Evolutionary conservation across 2,329 filamentous ascomycete genomes (phyloP), one percentile per base, ranked within the genome.

Genomic region (Phyllosticta capitalensis): DNA sequence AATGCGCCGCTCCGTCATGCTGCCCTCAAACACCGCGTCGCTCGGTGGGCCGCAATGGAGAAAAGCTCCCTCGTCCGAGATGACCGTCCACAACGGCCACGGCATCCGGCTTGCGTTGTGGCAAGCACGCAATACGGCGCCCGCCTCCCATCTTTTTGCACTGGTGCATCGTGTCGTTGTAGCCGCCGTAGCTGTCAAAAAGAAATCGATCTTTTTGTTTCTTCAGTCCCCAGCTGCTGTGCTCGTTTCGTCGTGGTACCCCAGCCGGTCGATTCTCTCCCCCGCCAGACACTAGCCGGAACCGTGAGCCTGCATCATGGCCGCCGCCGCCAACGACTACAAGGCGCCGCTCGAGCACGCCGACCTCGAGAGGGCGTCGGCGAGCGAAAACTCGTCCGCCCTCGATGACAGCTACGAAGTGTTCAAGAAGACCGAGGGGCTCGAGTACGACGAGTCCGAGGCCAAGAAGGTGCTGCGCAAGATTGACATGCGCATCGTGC

Each of bases 381-480:
- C 52, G 5, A 54, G 52, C 9, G 24, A 52, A 20, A 59, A 6
- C 45, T 45, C 50, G 26, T 55, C 57, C 22, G 57, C 38, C 17
- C 52, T 70, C 2, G 69, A 71, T 52, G 69, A 71, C 48, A 67
- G 67, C 2, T 71, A 71, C 45, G 66, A 69, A 26, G 65, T 65
- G 5, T 71, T 68, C 67, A 70, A 68, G 56, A 65, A 60, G 51
- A 67, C 65, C 45, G 60, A 65, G 53, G 64, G 62, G 19, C 30
- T 66, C 2, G 62, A 63, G 5, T 62, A 64, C 22, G 63, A 66
- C 45, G 61, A 65, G 1, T 63, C 50, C 38, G 69, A 71, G 62
- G 66, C 66, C 9, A 71, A 68, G 60, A 64, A 60, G 28, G 67
- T 68, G 0, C 61, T 71, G 9, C 62, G 66, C 38, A 71, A 71